Evolutionary conservation across 441 rosid species (phyloP).

Genomic region (Pelargonium myrrhifolium): DNA sequence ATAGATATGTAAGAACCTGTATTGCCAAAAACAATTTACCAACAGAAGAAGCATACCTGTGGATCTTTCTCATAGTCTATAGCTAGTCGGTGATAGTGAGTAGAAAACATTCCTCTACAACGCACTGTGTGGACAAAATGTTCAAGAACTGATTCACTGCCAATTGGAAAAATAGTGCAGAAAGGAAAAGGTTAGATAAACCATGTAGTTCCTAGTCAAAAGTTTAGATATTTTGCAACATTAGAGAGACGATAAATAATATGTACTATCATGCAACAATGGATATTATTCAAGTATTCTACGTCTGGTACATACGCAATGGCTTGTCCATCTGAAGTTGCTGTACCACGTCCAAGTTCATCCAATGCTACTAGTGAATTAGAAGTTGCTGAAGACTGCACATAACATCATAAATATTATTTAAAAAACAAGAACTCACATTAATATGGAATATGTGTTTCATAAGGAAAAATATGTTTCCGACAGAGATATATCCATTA

Average conservation of each 20-base stretch:
- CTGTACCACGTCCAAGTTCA: constrained; percentile 97
- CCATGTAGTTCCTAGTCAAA: constrained; percentile 1
- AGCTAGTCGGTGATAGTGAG: constrained; percentile 91
- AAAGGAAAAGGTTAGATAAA: constrained; percentile 23
- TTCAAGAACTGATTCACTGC: constrained; percentile 88
- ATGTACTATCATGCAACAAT: not conserved
- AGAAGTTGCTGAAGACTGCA: constrained; percentile 73
- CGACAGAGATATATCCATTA: not conserved
- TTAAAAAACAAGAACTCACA: no score
- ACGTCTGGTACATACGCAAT: constrained; percentile 63
- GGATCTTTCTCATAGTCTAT: constrained; percentile 60
- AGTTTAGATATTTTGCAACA: not conserved
- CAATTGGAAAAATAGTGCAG: constrained; percentile 14
- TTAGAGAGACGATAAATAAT: constrained; percentile 7
- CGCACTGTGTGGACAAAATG: constrained; percentile 74
- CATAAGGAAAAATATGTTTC: not conserved
- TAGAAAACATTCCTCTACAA: constrained; percentile 92
- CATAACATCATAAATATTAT: constrained; percentile 16
- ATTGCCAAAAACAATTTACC: not conserved
- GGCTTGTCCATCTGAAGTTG: constrained; percentile 99
- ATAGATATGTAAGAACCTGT: not conserved
- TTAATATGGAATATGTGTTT: not conserved
- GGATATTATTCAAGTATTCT: not conserved
- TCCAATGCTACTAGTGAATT: constrained; percentile 87
- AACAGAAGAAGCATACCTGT: constrained; percentile 35